Base-by-base conservation (phyloP, 208 protist species). In the Acanthamoeba healyi region DNA sequence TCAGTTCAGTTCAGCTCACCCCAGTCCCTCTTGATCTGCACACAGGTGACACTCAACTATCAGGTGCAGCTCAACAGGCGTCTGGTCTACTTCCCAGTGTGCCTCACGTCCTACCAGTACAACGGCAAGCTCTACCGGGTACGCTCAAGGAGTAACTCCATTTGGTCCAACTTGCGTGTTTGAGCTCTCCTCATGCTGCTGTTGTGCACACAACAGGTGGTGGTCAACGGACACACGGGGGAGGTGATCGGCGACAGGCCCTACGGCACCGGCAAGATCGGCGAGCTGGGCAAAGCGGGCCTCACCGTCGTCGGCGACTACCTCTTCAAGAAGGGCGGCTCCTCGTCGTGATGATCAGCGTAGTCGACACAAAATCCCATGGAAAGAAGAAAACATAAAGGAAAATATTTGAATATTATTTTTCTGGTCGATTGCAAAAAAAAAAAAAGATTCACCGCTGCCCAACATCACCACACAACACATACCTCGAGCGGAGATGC, bases 121-220 rank as follows among this genome's bases (percentile, higher is more conserved):
- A 89, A 89, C 29, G 81, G 54, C 44, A 89, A 89, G 34, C 22
- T 89, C 29, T 89, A 89, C 49, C 26, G 81, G 24, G 81, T 89
- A 89, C 29, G 51, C 6, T 10, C 34, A 5, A n/a, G n/a, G n/a
- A n/a, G n/a, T n/a, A n/a, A n/a, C n/a, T n/a, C n/a, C n/a, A n/a
- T n/a, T n/a, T n/a, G n/a, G n/a, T n/a, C n/a, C n/a, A n/a, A n/a
- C n/a, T n/a, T n/a, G n/a, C n/a, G n/a, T n/a, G n/a, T n/a, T n/a
- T n/a, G n/a, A n/a, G n/a, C n/a, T n/a, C n/a, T n/a, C n/a, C n/a
- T n/a, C n/a, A n/a, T n/a, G n/a, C n/a, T n/a, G n/a, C n/a, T 67
- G 22, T 32, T 67, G 6, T 67, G 15, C 49, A 54, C 49, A 32
- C 7, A 2, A 14, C 44, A 89, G 81, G 81, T 89, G 81, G 81